Conservation (phyloP, 768 basidiomycete species). For the Panellus pusillus region DNA sequence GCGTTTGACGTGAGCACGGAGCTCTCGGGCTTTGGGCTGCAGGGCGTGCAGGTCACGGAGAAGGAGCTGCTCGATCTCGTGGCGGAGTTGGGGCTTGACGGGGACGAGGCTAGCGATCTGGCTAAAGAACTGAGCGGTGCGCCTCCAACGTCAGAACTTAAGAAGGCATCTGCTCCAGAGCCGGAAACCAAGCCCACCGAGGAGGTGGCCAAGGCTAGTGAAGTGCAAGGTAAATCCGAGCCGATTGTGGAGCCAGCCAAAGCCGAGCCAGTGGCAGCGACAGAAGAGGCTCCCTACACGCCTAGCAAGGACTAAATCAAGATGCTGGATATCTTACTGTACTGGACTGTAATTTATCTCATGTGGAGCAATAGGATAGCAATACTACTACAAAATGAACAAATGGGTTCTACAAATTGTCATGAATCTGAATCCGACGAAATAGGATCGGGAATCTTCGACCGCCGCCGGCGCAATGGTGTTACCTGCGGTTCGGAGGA, state of each 20-base stretch:
- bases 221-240: neutral
- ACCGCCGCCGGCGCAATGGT: conserved; percentile 47
- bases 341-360: neutral
- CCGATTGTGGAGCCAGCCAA: neutral
- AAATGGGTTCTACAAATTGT: neutral
- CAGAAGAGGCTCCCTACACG: neutral
- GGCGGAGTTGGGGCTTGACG: conserved; percentile 72
- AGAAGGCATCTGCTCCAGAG: conserved; percentile 7
- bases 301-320: neutral
- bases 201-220: neutral
- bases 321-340: neutral
- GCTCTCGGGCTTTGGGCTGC: conserved; percentile 68
- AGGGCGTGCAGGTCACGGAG: conserved; percentile 75
- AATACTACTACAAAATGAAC: neutral
- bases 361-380: neutral
- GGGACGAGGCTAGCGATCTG: conserved; percentile 74
- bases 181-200: conserved; percentile 10
- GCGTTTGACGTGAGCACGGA: conserved; percentile 68
- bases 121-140: conserved; percentile 58
- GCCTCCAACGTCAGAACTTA: conserved; percentile 17
- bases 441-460: conserved; percentile 35
- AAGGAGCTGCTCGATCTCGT: conserved; percentile 73
- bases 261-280: neutral
- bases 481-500: conserved; percentile 28
- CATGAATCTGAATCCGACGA: conserved; percentile 32